Evolutionary conservation across 371 early-diverging fungal species (phyloP).

Genomic region (Mortierella sp.): DNA sequence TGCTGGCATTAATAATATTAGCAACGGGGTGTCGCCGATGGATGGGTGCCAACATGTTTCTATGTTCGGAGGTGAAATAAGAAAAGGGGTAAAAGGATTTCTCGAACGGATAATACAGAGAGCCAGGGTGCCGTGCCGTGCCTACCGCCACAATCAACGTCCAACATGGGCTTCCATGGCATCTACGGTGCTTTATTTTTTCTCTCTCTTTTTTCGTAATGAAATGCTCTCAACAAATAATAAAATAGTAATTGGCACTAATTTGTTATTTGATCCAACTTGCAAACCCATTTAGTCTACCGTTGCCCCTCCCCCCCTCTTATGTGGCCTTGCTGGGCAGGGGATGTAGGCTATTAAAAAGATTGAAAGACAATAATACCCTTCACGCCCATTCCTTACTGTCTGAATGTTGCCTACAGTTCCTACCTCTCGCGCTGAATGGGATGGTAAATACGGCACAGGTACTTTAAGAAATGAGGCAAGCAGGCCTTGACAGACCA

Average conservation of each 20-base stretch:
- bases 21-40: no score
- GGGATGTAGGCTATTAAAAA: neutral
- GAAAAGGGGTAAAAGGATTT: no score
- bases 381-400: neutral
- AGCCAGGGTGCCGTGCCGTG: neutral
- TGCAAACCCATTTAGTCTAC: neutral
- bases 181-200: neutral
- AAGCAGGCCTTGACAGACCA: neutral
- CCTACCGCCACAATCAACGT: neutral
- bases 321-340: neutral
- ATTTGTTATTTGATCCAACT: constrained; percentile 12
- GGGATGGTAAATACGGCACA: neutral
- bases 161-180: neutral
- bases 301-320: neutral
- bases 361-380: neutral
- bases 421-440: no score
- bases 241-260: neutral
- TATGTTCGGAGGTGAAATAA: neutral
- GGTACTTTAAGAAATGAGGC: neutral
- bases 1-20: no score
- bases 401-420: no score
- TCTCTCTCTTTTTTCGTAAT: neutral
- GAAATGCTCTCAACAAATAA: constrained; percentile 4
- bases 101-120: no score
- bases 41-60: no score